These are phyloP conservation scores for Leucocoprinus leucothites DNA, from an alignment of 768 basidiomycete genomes.

Conservation along the genomic window DNA sequence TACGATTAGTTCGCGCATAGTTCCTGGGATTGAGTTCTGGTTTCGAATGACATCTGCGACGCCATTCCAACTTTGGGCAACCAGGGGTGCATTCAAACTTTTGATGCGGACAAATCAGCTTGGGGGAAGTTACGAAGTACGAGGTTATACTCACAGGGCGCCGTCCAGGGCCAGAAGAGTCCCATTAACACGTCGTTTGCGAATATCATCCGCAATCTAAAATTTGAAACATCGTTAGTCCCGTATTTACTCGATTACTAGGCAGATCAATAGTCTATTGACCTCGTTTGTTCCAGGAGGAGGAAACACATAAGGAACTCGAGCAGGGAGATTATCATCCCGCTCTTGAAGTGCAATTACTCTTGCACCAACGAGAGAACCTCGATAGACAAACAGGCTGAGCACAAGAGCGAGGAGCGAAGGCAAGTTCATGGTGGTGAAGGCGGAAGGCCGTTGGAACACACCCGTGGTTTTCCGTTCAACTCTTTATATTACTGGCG, in stretches of 20 bases:
- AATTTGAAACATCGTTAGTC: background rate
- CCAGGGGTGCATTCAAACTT: conserved; percentile 26
- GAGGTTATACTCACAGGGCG: conserved; percentile 26
- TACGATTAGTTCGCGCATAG: conserved; percentile 52
- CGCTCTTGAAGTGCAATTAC: conserved; percentile 16
- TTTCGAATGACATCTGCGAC: conserved; percentile 47
- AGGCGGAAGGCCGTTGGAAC: background rate
- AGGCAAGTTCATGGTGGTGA: background rate
- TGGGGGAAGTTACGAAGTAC: background rate
- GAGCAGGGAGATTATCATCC: conserved; percentile 37
- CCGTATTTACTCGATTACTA: background rate
- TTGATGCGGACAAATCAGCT: background rate
- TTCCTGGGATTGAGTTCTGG: conserved; percentile 42
- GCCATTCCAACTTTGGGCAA: conserved; percentile 48
- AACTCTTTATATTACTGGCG: conserved; percentile 4
- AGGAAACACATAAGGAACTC: conserved; percentile 41
- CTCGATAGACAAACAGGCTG: background rate
- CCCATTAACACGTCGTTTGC: conserved; percentile 29
- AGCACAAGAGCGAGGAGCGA: background rate
- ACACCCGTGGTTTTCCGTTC: background rate
- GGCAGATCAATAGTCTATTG: background rate
- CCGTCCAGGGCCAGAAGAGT: conserved; percentile 37
- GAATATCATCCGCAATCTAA: conserved; percentile 38
- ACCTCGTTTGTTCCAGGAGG: conserved; percentile 29
- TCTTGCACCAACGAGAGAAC: background rate